These are phyloP conservation scores for Coemansia sp. DNA, from an alignment of 192 early-diverging fungal species.

Conservation along the genomic window DNA sequence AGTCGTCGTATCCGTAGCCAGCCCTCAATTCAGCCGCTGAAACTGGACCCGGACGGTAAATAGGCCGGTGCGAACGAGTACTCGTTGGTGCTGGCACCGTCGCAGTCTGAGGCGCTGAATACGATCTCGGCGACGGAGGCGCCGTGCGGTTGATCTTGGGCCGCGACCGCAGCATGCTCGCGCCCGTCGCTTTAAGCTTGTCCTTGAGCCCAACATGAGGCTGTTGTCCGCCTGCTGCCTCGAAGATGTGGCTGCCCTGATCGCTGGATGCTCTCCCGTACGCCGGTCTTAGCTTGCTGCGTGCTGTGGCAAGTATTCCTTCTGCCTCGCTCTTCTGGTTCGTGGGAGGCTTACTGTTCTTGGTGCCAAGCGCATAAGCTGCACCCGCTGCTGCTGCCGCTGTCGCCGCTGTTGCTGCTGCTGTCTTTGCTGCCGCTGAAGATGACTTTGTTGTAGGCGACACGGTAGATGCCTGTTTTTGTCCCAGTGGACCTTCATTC, in stretches of 20 bases:
- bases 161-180: constrained; percentile 37
- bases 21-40: constrained; percentile 19
- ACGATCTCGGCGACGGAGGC: constrained; percentile 3
- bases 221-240: constrained; percentile 3
- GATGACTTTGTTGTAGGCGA: not conserved
- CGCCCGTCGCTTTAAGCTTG: constrained; percentile 43
- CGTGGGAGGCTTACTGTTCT: not conserved
- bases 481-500: not conserved
- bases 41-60: constrained; percentile 34
- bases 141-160: constrained; percentile 34
- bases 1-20: constrained; percentile 3
- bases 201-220: constrained; percentile 40
- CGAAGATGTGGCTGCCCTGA: constrained; percentile 4
- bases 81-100: not conserved
- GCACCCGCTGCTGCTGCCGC: constrained; percentile 10
- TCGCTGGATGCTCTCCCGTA: not conserved
- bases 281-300: constrained; percentile 34
- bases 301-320: constrained; percentile 30
- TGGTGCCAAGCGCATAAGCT: not conserved
- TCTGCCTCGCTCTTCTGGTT: constrained; percentile 24
- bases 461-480: not conserved
- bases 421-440: constrained; percentile 1
- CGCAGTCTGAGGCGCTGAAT: not conserved
- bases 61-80: constrained; percentile 18
- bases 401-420: constrained; percentile 8